Percentiles rank a stretch among this genome's conserved stretches.
phyloP scores from a whole-genome alignment of 352 stramenopile genomes.

The Globisporangium cederbergense region DNA sequence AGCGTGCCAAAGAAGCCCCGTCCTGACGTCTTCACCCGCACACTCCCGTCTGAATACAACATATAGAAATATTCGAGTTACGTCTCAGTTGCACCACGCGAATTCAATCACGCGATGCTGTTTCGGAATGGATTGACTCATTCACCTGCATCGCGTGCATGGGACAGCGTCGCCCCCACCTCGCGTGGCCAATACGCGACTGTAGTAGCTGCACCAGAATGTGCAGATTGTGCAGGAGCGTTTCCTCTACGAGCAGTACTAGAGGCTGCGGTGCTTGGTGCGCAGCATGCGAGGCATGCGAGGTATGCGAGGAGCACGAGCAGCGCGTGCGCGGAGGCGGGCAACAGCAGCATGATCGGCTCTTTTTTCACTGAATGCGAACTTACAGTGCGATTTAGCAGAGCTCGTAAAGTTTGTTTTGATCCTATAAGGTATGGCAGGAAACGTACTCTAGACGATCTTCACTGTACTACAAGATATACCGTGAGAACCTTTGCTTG shows the following conservation, averaged over 20 bases:
- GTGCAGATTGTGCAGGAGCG: not conserved
- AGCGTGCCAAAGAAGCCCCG: slow-evolving; percentile 30
- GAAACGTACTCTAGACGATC: not conserved
- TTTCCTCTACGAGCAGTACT: not conserved
- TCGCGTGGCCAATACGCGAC: slow-evolving; percentile 34
- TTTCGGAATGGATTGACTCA: not conserved
- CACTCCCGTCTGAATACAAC: slow-evolving; percentile 19
- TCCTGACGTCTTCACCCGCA: slow-evolving; percentile 20
- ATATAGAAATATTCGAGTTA: not conserved
- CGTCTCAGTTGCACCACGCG: not conserved
- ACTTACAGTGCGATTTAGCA: not conserved
- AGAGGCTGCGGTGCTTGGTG: not conserved
- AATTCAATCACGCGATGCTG: not conserved
- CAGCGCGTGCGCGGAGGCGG: not conserved
- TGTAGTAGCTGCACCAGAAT: slow-evolving; percentile 7
- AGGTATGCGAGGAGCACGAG: slow-evolving; percentile 9
- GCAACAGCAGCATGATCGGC: not conserved
- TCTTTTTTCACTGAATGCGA: not conserved
- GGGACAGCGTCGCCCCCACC: slow-evolving; percentile 17
- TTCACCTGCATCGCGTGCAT: slow-evolving; percentile 22
- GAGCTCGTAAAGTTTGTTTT: not conserved
- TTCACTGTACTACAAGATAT: not conserved
- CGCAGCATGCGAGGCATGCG: not conserved
- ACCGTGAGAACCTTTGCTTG: too few relatives aligned
- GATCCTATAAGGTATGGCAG: too few relatives aligned